Evolutionary conservation across 2,329 filamentous ascomycete genomes (phyloP).

Genomic region (Pseudocercospora fijiensis): DNA sequence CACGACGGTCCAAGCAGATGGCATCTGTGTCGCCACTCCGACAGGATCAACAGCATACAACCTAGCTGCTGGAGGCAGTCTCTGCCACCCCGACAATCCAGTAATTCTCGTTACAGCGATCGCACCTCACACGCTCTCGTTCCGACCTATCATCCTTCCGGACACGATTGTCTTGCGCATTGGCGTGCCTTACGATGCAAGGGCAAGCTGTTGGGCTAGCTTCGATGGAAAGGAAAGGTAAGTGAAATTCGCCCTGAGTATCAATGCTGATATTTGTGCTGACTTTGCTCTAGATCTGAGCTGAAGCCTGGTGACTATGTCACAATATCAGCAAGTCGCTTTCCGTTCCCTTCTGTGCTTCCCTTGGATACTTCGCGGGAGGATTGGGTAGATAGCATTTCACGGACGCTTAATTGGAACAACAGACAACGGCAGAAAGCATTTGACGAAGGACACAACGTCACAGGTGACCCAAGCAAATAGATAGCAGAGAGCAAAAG

Average conservation of each 20-base stretch:
- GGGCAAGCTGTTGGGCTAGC: slow-evolving; percentile 91
- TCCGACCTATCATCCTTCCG: slow-evolving; percentile 92
- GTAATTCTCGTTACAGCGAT: slow-evolving; percentile 94
- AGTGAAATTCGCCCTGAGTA: slow-evolving; percentile 18
- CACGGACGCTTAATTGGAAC: slow-evolving; percentile 77
- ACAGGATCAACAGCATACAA: slow-evolving; percentile 96
- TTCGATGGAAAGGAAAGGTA: slow-evolving; percentile 88
- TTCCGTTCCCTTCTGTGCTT: slow-evolving; percentile 76
- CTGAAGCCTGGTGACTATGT: slow-evolving; percentile 77
- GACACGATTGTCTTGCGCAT: slow-evolving; percentile 92
- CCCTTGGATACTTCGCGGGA: slow-evolving; percentile 67
- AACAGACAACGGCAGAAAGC: slow-evolving; percentile 73
- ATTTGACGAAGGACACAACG: slow-evolving; percentile 43
- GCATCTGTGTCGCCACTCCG: slow-evolving; percentile 88
- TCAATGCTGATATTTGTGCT: not conserved
- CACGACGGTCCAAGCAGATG: slow-evolving; percentile 88
- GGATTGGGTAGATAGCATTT: slow-evolving; percentile 81
- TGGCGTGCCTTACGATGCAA: slow-evolving; percentile 90
- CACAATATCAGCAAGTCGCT: slow-evolving; percentile 76
- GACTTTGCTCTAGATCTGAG: slow-evolving; percentile 49
- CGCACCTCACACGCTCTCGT: slow-evolving; percentile 90
- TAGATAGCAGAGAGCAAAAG: not conserved
- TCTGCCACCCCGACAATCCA: slow-evolving; percentile 94
- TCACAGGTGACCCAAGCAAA: not conserved
- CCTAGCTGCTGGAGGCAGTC: slow-evolving; percentile 87